Conservation (phyloP, 192 early-diverging fungal species). For the Coemansia sp. region DNA sequence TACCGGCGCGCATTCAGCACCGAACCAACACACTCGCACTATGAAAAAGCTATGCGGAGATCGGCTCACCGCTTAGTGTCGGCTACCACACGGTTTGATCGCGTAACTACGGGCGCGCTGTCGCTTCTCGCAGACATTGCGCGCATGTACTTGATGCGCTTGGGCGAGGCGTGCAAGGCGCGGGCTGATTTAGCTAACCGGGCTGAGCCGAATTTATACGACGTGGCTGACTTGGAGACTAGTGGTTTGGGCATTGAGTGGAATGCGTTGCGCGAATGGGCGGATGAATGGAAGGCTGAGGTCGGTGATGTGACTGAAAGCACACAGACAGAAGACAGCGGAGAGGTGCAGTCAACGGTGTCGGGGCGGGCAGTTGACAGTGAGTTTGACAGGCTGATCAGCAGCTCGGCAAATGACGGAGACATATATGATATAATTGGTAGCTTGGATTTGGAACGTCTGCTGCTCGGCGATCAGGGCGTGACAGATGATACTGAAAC, state of each 20-base stretch:
- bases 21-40: slow-evolving; percentile 18
- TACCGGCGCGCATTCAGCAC: slow-evolving; percentile 9
- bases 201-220: slow-evolving; percentile 37
- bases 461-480: slow-evolving; percentile 25
- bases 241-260: slow-evolving; percentile 32
- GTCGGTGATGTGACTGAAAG: slow-evolving; percentile 9
- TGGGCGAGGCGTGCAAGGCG: slow-evolving; percentile 46
- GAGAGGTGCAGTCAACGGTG: not conserved
- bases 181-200: slow-evolving; percentile 44
- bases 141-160: slow-evolving; percentile 42
- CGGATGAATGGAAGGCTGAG: slow-evolving; percentile 37
- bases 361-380: not conserved
- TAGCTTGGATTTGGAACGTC: slow-evolving; percentile 23
- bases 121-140: slow-evolving; percentile 38
- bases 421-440: slow-evolving; percentile 28
- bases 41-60: slow-evolving; percentile 45
- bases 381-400: not conserved
- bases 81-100: slow-evolving; percentile 44
- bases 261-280: slow-evolving; percentile 25
- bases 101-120: slow-evolving; percentile 33
- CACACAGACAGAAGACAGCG: not conserved
- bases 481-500: slow-evolving; percentile 23
- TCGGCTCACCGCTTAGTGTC: slow-evolving; percentile 47
- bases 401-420: slow-evolving; percentile 1
- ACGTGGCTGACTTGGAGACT: slow-evolving; percentile 27